These are phyloP conservation scores for Coemansia sp. DNA, from an alignment of 192 early-diverging fungal species.

Conservation along the genomic window DNA sequence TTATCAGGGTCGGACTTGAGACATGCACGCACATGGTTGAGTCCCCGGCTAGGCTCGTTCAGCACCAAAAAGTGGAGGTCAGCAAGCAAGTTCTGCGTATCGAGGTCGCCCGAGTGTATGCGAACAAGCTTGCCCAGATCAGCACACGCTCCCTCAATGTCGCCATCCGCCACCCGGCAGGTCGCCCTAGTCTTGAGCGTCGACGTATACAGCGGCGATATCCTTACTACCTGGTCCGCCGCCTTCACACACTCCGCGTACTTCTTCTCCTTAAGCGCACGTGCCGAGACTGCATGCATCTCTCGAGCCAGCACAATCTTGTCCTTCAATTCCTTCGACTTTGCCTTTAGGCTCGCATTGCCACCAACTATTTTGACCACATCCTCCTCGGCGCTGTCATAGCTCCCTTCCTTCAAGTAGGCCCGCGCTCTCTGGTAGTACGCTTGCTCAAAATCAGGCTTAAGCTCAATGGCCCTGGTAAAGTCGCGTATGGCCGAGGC, in stretches of 20 bases:
- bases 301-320: slow-evolving; percentile 52
- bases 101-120: slow-evolving; percentile 65
- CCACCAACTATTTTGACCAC: slow-evolving; percentile 27
- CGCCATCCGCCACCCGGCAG: slow-evolving; percentile 68
- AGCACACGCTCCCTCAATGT: slow-evolving; percentile 81
- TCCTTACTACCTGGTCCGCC: slow-evolving; percentile 55
- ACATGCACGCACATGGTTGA: slow-evolving; percentile 79
- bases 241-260: slow-evolving; percentile 57
- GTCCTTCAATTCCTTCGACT: slow-evolving; percentile 33
- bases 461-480: slow-evolving; percentile 70
- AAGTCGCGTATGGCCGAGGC: slow-evolving; percentile 80
- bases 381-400: slow-evolving; percentile 63
- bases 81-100: slow-evolving; percentile 63
- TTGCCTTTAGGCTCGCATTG: slow-evolving; percentile 13
- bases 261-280: slow-evolving; percentile 43
- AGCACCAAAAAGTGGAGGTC: slow-evolving; percentile 68
- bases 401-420: slow-evolving; percentile 65
- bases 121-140: slow-evolving; percentile 77
- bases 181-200: slow-evolving; percentile 68
- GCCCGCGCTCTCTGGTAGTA: slow-evolving; percentile 72
- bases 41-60: slow-evolving; percentile 68
- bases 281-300: slow-evolving; percentile 34
- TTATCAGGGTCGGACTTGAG: slow-evolving; percentile 89
- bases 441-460: slow-evolving; percentile 78
- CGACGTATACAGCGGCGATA: slow-evolving; percentile 57